Evolutionary conservation across 306 rosid genomes (phyloP).

Genomic region (Vicia faba): DNA sequence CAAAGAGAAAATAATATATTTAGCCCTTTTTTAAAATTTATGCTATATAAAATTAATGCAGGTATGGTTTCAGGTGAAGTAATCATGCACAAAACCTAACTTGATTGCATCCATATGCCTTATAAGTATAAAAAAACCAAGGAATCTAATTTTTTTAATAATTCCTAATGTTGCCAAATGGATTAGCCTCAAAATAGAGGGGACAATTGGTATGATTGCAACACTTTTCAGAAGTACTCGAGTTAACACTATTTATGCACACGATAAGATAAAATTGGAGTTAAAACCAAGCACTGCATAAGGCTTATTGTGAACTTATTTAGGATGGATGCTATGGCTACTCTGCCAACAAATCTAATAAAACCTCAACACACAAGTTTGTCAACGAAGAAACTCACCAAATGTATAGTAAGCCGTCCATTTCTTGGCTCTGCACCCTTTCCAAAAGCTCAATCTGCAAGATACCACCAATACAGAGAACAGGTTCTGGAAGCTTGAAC

Average conservation of each 20-base stretch:
- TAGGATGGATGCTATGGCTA: neutral
- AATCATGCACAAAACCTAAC: neutral
- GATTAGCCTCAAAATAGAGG: neutral
- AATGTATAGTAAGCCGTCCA: conserved; percentile 76
- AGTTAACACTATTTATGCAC: conserved; percentile 2
- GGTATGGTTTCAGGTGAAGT: neutral
- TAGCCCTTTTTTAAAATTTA: too few relatives aligned
- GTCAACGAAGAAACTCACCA: conserved; percentile 57
- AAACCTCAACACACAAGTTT: conserved; percentile 22
- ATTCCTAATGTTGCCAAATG: neutral
- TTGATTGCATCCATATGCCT: conserved; percentile 7
- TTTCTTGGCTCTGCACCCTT: conserved; percentile 87
- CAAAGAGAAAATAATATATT: too few relatives aligned
- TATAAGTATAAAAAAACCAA: neutral
- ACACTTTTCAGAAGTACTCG: conserved; percentile 17
- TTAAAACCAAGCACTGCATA: conserved; percentile 17
- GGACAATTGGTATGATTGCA: neutral
- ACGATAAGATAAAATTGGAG: conserved; percentile 15
- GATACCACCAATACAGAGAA: conserved; percentile 88
- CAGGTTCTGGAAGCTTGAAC: conserved; percentile 87
- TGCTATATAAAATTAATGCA: neutral
- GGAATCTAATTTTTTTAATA: neutral
- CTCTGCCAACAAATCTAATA: conserved; percentile 27
- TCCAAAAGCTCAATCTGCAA: conserved; percentile 90
- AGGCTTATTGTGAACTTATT: conserved; percentile 11